Evolutionary conservation across 2,329 filamentous ascomycete species (phyloP), one percentile per base, ranked within the genome.

Genomic region (Fusarium incarnatum): DNA sequence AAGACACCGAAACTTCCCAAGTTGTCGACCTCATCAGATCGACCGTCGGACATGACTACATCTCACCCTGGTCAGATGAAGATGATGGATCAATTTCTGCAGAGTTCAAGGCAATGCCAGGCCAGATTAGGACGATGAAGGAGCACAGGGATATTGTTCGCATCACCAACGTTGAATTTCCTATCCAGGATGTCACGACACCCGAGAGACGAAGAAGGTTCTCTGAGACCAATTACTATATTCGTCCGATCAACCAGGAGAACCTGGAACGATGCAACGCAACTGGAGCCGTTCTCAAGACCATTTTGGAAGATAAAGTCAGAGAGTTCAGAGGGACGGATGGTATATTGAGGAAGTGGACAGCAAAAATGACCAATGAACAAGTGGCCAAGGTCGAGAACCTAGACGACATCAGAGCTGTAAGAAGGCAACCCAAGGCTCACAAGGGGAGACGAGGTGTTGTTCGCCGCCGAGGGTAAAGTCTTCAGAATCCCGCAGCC

Each of bases 121-220:
- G 3, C 3, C 34, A 37, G 18, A 11, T 7, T n/a, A 5, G 6
- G 18, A 11, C 1, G 18, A 2, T 37, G 34, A n/a, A 37, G 5
- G 34, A n/a, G 0, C 18, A n/a, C 34, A 37, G n/a, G 9, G 34
- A n/a, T 1, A 11, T 37, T 7, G 34, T 11, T 2, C 18, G 8
- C 0, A 0, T 18, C 1, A 6, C 1, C 5, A 18, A 37, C 2
- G 5, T 18, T 11, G 9, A 37, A 4, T 6, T 18, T 37, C 18
- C 34, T 11, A 0, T 37, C 2, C 34, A 10, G 9, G 16, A 37
- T 1, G 2, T 37, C 34, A 37, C 9, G 0, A 37, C 34, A 0
- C 34, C 34, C 9, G 1, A 1, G 0, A 18, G 34, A 6, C 18
- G 34, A n/a, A 18, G 16, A 6, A 11, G 2, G 2, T 37, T 18